Base-by-base conservation (phyloP, 352 stramenopile genomes). In the Blastocystis sp. region DNA sequence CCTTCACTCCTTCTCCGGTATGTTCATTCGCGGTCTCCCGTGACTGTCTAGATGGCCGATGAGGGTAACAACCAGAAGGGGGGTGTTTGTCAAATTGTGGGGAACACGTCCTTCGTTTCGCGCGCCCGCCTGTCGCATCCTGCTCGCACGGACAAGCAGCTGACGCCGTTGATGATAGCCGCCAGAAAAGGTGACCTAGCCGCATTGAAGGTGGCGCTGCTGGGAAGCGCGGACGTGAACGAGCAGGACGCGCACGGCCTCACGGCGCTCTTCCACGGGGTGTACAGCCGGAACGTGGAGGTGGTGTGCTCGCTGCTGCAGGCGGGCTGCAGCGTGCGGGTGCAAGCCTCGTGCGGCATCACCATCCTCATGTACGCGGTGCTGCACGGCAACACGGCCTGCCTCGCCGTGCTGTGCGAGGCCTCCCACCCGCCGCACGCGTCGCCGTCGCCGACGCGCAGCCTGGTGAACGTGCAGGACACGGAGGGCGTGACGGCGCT, bases 161-260 rank as follows among this genome's bases (percentile, higher is more conserved):
- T 76, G n/a, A 76, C 66, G 3, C 21, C 19, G 21, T 38, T 84
- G 2, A 84, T 84, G 74, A 43, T 43, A 7, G 45, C 60, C 10
- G 34, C 74, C 21, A 10, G 52, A 70, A 84, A 84, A 24, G 74
- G 74, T 3, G 74, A 68, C 48, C 11, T 84, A 21, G 57, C 52
- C 11, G 38, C 34, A 7, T 17, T 84, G 57, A 40, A 45, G 24
- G 19, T 40, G 74, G n/a, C 54, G n/a, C 61, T 84, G 45, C 38
- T 34, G 34, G 24, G 48, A n/a, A 38, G 38, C 38, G 40, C 24
- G 34, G 43, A 43, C 2, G 14, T 84, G 0, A 52, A 84, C 21
- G 74, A 84, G 14, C 74, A 84, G 74, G 74, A 84, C 61, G 38
- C 52, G 65, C 74, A 84, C 43, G 74, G 74, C 14, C 66, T 69